Base-by-base conservation (phyloP, 805 yeast species). In the Hagleromyces aurorensis region DNA sequence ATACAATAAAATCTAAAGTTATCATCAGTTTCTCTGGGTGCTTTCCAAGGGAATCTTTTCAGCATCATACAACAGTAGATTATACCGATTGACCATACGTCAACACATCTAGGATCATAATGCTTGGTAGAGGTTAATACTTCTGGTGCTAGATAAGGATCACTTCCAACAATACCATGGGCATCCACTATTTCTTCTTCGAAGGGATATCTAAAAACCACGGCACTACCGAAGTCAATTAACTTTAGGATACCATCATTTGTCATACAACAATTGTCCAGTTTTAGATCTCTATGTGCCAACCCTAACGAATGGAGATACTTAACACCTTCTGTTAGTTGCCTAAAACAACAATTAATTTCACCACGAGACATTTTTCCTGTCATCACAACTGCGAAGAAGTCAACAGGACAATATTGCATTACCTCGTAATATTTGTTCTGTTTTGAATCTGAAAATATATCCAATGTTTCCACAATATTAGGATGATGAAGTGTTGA, bases 41-140 rank as follows among this genome's bases (percentile, higher is more conserved):
- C 81, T 52, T 81, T 82, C 94, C 94, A 82, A 3, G 94, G 94
- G 51, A 82, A 82, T 49, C 87, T 69, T 57, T 81, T 77, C 37
- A 82, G 62, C 41, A 84, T 78, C 89, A 82, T 81, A 59, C 93
- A 82, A 57, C 94, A 82, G 50, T 77, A 82, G 16, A 82, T 82
- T 19, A 82, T 82, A 13, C 84, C 93, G 26, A 80, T 64, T 5
- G 91, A 80, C 94, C 94, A 82, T 18, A 82, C 69, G 57, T 82
- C 94, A 16, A 79, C 86, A 20, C 72, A 72, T 50, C 75, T 76
- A 7, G 93, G 87, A 52, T 82, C 85, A 50, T 80, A 82, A 17
- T 68, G 67, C 24, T 51, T 52, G 3, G 59, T 49, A 2, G 69
- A 61, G 3, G 64, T 51, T 30, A 78, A 61, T 11, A 80, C 87